phyloP scores from a whole-genome alignment of 768 basidiomycete genomes.

The Amanita rimosa region DNA sequence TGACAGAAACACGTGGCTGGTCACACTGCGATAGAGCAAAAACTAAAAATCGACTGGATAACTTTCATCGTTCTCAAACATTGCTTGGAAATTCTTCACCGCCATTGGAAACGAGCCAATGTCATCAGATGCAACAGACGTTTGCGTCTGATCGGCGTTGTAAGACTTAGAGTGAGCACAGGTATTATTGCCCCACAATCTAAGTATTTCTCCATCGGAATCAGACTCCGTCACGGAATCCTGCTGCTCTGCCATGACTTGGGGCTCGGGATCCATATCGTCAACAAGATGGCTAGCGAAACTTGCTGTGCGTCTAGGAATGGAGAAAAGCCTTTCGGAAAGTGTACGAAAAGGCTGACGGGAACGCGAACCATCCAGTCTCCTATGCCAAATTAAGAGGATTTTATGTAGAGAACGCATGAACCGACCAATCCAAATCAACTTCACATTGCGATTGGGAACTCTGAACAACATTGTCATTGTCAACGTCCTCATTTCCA shows the following conservation, averaged over 20 bases:
- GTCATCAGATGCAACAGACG: constrained; percentile 1
- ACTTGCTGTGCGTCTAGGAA: constrained; percentile 10
- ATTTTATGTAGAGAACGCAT: neutral
- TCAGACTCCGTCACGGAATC: constrained; percentile 27
- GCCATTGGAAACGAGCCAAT: constrained; percentile 23
- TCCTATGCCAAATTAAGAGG: neutral
- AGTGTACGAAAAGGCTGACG: constrained; percentile 8
- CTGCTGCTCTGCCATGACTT: neutral
- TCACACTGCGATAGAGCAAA: neutral
- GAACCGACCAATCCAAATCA: neutral
- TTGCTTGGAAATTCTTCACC: constrained; percentile 30
- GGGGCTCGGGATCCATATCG: neutral
- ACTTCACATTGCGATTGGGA: constrained; percentile 32
- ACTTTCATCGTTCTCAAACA: constrained; percentile 29
- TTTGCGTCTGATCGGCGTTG: neutral
- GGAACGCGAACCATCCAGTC: neutral
- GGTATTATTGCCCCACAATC: neutral
- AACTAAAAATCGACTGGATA: constrained; percentile 14
- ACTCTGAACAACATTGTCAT: constrained; percentile 22
- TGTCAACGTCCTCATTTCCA: neutral
- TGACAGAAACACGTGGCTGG: neutral
- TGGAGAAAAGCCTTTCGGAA: constrained; percentile 14
- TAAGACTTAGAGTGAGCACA: neutral
- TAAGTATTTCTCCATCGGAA: constrained; percentile 19
- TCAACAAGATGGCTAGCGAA: constrained; percentile 3